Conservation (phyloP, 148 eudicot genomes). For the Hydrangea macrophylla region DNA sequence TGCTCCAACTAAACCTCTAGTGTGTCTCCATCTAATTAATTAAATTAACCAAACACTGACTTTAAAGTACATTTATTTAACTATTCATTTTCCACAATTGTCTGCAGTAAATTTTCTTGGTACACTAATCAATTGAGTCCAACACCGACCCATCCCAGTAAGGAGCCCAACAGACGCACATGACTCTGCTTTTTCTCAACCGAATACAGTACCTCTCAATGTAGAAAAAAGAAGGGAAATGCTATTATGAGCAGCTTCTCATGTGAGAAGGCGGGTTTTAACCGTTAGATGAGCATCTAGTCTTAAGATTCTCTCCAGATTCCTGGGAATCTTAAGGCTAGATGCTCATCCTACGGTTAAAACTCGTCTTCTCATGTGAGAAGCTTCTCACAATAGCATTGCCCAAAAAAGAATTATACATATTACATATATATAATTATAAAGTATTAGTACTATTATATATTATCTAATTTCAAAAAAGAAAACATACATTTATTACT, state of each 20-base stretch:
- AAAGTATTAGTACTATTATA: too few relatives aligned
- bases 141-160: slow-evolving; percentile 50
- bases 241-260: too few relatives aligned
- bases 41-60: not conserved
- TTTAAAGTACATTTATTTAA: not conserved
- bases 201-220: slow-evolving; percentile 9
- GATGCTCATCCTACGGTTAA: too few relatives aligned
- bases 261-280: too few relatives aligned
- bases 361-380: too few relatives aligned
- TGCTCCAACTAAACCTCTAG: not conserved
- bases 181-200: slow-evolving; percentile 48
- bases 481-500: slow-evolving; percentile 40
- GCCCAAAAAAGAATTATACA: too few relatives aligned
- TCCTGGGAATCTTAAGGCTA: too few relatives aligned
- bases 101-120: slow-evolving; percentile 18
- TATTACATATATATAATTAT: not conserved
- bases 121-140: slow-evolving; percentile 13
- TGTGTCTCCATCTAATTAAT: slow-evolving; percentile 2
- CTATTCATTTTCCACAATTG: not conserved
- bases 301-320: too few relatives aligned
- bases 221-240: not conserved
- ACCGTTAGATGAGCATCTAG: too few relatives aligned
- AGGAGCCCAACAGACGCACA: slow-evolving; percentile 59
- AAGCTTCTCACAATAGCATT: too few relatives aligned
- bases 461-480: not conserved